These are phyloP conservation scores for Chrysoporthe austroafricana DNA, from an alignment of 2,329 filamentous ascomycete species.

Conservation along the genomic window DNA sequence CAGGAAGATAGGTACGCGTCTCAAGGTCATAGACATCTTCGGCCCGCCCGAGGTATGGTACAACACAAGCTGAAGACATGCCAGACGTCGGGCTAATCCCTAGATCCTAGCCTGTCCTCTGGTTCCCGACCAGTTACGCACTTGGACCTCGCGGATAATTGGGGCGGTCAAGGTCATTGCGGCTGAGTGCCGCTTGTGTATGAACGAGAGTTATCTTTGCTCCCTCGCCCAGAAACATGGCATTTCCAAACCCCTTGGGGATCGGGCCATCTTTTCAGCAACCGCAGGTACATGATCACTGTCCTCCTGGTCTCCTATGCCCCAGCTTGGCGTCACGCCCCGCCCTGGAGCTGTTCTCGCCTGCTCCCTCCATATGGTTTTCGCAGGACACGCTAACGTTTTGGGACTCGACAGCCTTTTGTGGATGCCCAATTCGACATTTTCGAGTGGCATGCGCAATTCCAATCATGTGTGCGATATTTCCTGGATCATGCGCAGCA, in stretches of 20 bases:
- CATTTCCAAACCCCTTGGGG: slow-evolving; percentile 34
- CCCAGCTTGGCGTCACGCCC: slow-evolving; percentile 1
- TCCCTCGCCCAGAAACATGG: slow-evolving; percentile 33
- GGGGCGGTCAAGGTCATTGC: background rate
- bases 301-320: background rate
- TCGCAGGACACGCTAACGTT: slow-evolving; percentile 17
- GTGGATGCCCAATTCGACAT: slow-evolving; percentile 69
- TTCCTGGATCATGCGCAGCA: slow-evolving; percentile 93
- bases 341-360: slow-evolving; percentile 6
- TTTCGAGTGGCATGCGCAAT: slow-evolving; percentile 90
- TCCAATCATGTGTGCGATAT: slow-evolving; percentile 86
- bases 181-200: slow-evolving; percentile 8
- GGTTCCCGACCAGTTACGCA: background rate
- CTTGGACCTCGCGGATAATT: background rate
- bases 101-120: background rate
- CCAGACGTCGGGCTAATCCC: background rate
- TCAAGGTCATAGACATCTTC: background rate
- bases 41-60: background rate
- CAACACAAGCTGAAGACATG: background rate
- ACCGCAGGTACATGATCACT: slow-evolving; percentile 38
- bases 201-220: background rate
- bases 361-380: background rate
- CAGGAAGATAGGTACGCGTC: background rate
- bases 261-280: slow-evolving; percentile 36
- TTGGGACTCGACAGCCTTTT: slow-evolving; percentile 44